Evolutionary conservation across 2,329 filamentous ascomycete genomes (phyloP), one percentile per base, ranked within the genome.

Genomic region (Claviceps sp.): DNA sequence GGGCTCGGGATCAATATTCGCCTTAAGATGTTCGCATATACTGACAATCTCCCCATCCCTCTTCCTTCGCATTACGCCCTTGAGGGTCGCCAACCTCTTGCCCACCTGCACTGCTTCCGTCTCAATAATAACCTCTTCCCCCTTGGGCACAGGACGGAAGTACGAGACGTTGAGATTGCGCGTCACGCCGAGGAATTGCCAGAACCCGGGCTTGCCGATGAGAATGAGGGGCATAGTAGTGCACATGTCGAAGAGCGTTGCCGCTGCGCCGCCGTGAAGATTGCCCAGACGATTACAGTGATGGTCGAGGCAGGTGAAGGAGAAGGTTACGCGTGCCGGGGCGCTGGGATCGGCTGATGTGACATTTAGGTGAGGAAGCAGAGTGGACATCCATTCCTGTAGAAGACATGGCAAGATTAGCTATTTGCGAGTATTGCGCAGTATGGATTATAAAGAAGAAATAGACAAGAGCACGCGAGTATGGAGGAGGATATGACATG

Each of bases 151-250:
- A 1, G 84, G 84, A 1, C 81, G 73, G 54, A 88, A 66, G 63
- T 85, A 89, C 0, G 81, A 85, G 43, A 84, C 74, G 59, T 76
- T 80, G 51, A 89, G 70, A 26, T 78, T 82, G 53, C 84, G 75
- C 61, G 73, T 81, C 26, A 88, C 82, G 40, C 84, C 84, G 24
- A 82, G 72, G 41, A 67, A 69, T 52, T 72, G 67, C 77, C 84
- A 86, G 62, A 75, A 79, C 5, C 81, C 83, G 0, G 77, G 77
- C 22, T 68, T 69, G 45, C 75, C 74, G 49, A 84, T 64, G 40
- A 82, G 72, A 9, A 74, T 65, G 13, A 87, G 65, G 3, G 79
- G 71, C 18, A 79, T 63, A 3, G 78, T 79, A 0, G 85, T 87
- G 58, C 78, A 74, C 53, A 77, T 69, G 66, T 89, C 85, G 57